Conservation (phyloP, 495 filamentous ascomycete genomes). For the Evansstolkia leycettana region DNA sequence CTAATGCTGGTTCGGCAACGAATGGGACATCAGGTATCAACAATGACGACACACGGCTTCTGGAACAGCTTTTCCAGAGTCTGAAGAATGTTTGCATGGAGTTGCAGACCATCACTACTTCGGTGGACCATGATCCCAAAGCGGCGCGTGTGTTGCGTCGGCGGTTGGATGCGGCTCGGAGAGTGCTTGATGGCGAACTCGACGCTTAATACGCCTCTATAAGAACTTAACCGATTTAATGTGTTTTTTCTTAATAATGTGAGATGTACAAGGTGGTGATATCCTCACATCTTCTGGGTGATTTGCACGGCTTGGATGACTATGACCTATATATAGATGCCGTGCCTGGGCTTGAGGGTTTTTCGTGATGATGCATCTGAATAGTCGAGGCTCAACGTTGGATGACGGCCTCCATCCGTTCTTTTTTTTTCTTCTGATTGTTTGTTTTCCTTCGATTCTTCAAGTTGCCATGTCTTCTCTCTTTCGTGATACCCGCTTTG, state of each 20-base stretch:
- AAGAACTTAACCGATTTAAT: constrained; percentile 1
- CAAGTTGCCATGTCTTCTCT: no score
- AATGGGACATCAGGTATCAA: constrained; percentile 39
- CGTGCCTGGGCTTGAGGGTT: no score
- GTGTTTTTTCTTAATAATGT: background rate
- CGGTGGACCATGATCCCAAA: constrained; percentile 36
- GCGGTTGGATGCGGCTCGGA: constrained; percentile 59
- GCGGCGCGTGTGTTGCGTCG: constrained; percentile 52
- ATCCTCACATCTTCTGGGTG: no score
- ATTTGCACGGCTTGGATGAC: no score
- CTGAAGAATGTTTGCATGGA: constrained; percentile 56
- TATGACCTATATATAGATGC: no score
- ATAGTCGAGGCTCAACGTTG: no score
- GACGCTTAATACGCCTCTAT: constrained; percentile 16
- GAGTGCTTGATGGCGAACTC: constrained; percentile 55
- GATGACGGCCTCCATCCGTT: no score
- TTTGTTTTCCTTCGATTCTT: no score
- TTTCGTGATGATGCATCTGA: no score
- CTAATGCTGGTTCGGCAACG: constrained; percentile 14
- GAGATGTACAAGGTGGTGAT: no score
- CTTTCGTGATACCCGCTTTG: no score
- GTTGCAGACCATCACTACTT: constrained; percentile 45
- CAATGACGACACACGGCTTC: constrained; percentile 58
- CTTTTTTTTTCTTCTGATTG: no score
- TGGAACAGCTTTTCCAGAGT: constrained; percentile 65